Conservation (phyloP, 2,329 filamentous ascomycete genomes). For the Sporothrix inflata region DNA sequence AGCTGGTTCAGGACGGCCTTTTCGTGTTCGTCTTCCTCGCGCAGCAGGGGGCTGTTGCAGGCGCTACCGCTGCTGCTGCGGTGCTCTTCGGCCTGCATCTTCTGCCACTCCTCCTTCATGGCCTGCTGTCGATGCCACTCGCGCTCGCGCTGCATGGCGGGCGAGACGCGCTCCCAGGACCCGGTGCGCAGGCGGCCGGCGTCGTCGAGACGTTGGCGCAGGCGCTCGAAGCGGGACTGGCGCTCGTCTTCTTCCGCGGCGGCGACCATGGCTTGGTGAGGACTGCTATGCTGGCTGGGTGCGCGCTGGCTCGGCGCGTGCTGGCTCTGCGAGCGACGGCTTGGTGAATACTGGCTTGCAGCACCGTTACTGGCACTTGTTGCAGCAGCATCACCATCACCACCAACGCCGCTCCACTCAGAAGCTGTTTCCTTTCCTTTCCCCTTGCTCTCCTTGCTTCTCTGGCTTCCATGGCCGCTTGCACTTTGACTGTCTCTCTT, state of each 20-base stretch:
- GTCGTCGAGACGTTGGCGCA: slow-evolving; percentile 26
- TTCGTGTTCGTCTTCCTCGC: neutral
- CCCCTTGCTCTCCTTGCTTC: slow-evolving; percentile 10
- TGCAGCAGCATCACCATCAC: neutral
- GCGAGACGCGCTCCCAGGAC: slow-evolving; percentile 31
- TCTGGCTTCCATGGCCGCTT: neutral
- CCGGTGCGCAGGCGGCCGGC: slow-evolving; percentile 16
- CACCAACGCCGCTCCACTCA: neutral
- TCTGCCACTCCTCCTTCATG: slow-evolving; percentile 12
- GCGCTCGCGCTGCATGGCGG: slow-evolving; percentile 17
- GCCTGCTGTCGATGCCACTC: slow-evolving; percentile 18
- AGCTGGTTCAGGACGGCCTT: neutral
- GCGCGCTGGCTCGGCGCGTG: neutral
- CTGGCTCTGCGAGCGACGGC: neutral
- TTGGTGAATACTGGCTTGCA: neutral
- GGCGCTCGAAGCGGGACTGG: neutral
- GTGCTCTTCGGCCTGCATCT: slow-evolving; percentile 8
- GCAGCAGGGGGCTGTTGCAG: neutral
- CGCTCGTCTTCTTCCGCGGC: neutral
- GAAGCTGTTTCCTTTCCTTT: neutral
- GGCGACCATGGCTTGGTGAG: neutral
- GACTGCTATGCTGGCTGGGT: neutral
- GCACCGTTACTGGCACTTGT: neutral
- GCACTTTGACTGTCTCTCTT: neutral
- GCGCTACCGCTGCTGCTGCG: neutral